A percentile compares a stretch with the other conserved stretches of the same genome.
phyloP scores from a whole-genome alignment of 805 yeast genomes.

The Hanseniaspora vineae region DNA sequence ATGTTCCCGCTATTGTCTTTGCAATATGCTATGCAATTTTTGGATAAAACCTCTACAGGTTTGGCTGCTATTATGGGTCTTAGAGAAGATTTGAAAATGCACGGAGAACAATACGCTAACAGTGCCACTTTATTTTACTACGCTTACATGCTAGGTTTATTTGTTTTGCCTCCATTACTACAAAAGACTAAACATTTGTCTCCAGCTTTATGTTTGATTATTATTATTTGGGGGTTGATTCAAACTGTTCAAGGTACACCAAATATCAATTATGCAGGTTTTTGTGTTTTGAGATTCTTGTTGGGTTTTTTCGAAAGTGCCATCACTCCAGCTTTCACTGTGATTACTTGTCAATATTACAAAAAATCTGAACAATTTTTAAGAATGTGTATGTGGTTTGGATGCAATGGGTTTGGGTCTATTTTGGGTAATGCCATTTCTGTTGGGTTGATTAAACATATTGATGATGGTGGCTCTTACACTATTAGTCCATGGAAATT shows the following conservation, averaged over 20 bases:
- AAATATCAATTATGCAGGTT: constrained; percentile 29
- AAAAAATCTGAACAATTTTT: constrained; percentile 32
- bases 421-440: constrained; percentile 43
- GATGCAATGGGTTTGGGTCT: constrained; percentile 34
- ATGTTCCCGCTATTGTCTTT: constrained; percentile 39
- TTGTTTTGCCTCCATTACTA: constrained; percentile 28
- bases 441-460: constrained; percentile 34
- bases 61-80: constrained; percentile 43
- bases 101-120: constrained; percentile 35
- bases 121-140: constrained; percentile 48
- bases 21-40: constrained; percentile 38
- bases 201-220: constrained; percentile 33
- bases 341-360: constrained; percentile 49
- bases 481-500: constrained; percentile 45
- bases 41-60: constrained; percentile 45
- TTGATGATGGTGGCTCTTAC: constrained; percentile 19
- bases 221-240: constrained; percentile 52
- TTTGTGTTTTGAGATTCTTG: constrained; percentile 34
- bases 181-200: constrained; percentile 45
- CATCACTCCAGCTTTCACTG: constrained; percentile 44
- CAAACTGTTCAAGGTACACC: constrained; percentile 41
- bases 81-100: constrained; percentile 32
- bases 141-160: constrained; percentile 38
- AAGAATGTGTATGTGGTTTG: constrained; percentile 32
- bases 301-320: constrained; percentile 41